Evolutionary conservation across 1,284 basidiomycete genomes (phyloP).

Genomic region (Leucoagaricus sp.): DNA sequence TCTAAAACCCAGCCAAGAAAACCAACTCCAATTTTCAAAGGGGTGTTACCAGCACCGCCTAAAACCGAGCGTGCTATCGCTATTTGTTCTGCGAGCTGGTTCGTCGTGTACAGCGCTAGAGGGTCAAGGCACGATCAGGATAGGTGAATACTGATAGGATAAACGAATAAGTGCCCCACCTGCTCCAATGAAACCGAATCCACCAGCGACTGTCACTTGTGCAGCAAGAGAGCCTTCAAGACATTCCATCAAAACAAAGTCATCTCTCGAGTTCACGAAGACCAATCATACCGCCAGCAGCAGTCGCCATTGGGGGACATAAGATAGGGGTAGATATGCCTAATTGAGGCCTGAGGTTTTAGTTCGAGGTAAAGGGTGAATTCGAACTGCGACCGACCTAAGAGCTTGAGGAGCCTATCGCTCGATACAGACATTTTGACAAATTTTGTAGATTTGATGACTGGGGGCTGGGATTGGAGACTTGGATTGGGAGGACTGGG

Average conservation of each 20-base stretch:
- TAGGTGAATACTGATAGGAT: too few relatives aligned
- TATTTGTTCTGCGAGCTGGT: slow-evolving; percentile 49
- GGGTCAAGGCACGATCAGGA: background rate
- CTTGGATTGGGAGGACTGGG: too few relatives aligned
- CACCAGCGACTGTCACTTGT: slow-evolving; percentile 63
- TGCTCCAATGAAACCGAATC: slow-evolving; percentile 70
- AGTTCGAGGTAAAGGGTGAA: too few relatives aligned
- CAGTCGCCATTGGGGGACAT: slow-evolving; percentile 68
- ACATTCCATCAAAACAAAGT: background rate
- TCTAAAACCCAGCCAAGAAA: slow-evolving; percentile 72
- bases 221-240: slow-evolving; percentile 56
- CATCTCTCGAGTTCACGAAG: background rate
- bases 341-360: too few relatives aligned
- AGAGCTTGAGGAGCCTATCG: background rate
- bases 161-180: slow-evolving; percentile 32
- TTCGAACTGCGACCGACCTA: too few relatives aligned
- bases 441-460: too few relatives aligned
- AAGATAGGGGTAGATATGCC: slow-evolving; percentile 60
- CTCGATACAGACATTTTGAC: too few relatives aligned
- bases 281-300: slow-evolving; percentile 44
- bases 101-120: slow-evolving; percentile 47
- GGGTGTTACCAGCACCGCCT: slow-evolving; percentile 29
- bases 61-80: slow-evolving; percentile 46
- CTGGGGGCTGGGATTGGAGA: too few relatives aligned
- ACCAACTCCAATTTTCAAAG: slow-evolving; percentile 66